Evolutionary conservation across 305 asterid genomes (phyloP).

Genomic region (Rubia tinctorum): DNA sequence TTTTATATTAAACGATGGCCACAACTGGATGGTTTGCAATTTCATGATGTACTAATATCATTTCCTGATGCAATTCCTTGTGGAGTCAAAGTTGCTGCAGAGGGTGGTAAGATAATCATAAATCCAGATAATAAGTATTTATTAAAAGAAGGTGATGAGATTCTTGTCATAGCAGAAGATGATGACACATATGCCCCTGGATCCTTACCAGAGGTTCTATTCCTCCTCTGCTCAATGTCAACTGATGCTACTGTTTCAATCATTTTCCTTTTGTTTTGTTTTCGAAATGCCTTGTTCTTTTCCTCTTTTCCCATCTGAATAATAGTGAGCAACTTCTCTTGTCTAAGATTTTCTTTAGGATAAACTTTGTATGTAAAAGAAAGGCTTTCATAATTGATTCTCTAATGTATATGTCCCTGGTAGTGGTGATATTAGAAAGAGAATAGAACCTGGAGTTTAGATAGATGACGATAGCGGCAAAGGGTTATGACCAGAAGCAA

Average conservation of each 20-base stretch:
- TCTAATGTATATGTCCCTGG: background rate
- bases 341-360: background rate
- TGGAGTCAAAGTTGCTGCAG: constrained; percentile 85
- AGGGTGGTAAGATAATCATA: constrained; percentile 80
- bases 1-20: constrained; percentile 96
- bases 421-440: background rate
- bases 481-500: background rate
- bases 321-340: background rate
- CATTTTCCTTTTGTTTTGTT: background rate
- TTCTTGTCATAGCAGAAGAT: constrained; percentile 98
- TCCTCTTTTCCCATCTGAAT: background rate
- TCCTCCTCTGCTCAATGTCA: constrained; percentile 10
- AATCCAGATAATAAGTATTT: constrained; percentile 87
- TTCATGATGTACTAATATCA: constrained; percentile 72
- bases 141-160: constrained; percentile 85
- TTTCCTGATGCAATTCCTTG: constrained; percentile 97
- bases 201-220: constrained; percentile 74
- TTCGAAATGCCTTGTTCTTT: background rate
- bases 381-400: background rate
- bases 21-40: constrained; percentile 66
- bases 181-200: constrained; percentile 97
- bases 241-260: constrained; percentile 7
- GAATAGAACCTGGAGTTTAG: background rate
- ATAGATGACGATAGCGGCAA: background rate
- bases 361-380: background rate